Base-by-base conservation (phyloP, 495 filamentous ascomycete genomes). In the Pyrenula massariospora region DNA sequence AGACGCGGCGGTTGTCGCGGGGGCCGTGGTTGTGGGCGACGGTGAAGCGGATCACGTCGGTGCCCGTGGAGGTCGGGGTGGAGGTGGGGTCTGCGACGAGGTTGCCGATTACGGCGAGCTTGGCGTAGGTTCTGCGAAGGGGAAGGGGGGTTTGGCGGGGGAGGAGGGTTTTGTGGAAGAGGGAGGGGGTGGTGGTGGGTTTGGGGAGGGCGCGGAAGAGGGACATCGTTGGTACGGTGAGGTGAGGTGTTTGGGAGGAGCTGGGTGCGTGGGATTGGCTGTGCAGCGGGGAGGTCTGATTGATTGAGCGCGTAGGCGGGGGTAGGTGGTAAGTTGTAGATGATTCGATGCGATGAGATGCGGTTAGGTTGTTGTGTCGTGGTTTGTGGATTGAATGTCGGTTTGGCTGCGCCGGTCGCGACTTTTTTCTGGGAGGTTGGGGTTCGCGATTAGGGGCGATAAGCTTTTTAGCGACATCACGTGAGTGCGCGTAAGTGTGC, bases 21-120 rank as follows among this genome's bases (percentile, higher is more conserved):
- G 73, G 63, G 1, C 87, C 87, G 56, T 64, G 63, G 58, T 66
- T 74, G 42, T 80, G 84, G 24, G 72, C 87, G 36, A 95, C 70
- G 2, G 79, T 61, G 67, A 90, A 95, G 51, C 72, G 73, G 57
- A 95, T 58, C 55, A 91, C 56, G 25, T 91, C 86, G 25, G 73
- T 69, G 55, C 88, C 88, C 24, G 73, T 83, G 62, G 75, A 74
- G 51, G 86, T 86, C 47, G 84, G 69, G 2, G 68, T 67, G 59
- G 87, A 58, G 76, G 93, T 88, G 48, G 91, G 90, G 24, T 77
- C 68, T 55, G 72, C 75, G 55, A 76, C 88, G 19, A 94, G 82
- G 62, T 84, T 83, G 66, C 89, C 90, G 61, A 91, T 78, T 71
- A 95, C 66, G 64, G 79, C 85, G 73, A 94, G 76, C 56, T 75